Evolutionary conservation across 495 filamentous ascomycete genomes (phyloP).

Genomic region (Penicillium canariense): DNA sequence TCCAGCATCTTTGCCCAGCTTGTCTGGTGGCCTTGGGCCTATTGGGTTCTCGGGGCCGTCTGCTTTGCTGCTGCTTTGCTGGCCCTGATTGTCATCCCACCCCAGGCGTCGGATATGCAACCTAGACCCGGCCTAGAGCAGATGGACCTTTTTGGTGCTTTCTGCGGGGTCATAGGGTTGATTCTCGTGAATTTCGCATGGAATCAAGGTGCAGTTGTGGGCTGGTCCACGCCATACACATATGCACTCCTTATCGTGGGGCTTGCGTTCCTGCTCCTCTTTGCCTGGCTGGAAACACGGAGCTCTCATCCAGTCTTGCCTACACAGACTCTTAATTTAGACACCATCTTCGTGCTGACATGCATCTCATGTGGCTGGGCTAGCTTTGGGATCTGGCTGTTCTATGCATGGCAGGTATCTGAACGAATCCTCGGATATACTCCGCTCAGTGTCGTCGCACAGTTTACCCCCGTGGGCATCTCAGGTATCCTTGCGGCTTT

Average conservation of each 20-base stretch:
- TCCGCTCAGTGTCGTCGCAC: slow-evolving; percentile 32
- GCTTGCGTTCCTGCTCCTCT: slow-evolving; percentile 26
- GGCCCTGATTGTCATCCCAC: not conserved
- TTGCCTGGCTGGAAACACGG: slow-evolving; percentile 35
- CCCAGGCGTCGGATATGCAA: not conserved
- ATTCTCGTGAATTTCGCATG: slow-evolving; percentile 44
- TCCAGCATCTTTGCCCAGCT: slow-evolving; percentile 42
- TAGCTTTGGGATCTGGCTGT: slow-evolving; percentile 44
- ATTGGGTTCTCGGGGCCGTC: slow-evolving; percentile 50
- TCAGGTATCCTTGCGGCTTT: slow-evolving; percentile 34
- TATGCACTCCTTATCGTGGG: slow-evolving; percentile 38
- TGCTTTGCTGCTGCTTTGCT: slow-evolving; percentile 22
- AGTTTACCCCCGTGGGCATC: slow-evolving; percentile 33
- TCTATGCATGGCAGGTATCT: slow-evolving; percentile 39
- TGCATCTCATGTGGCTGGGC: slow-evolving; percentile 41
- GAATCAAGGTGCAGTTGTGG: slow-evolving; percentile 37
- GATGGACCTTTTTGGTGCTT: slow-evolving; percentile 33
- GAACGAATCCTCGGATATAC: slow-evolving; percentile 24
- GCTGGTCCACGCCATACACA: slow-evolving; percentile 38
- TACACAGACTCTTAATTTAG: slow-evolving; percentile 22
- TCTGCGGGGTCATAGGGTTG: slow-evolving; percentile 38
- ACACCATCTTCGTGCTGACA: slow-evolving; percentile 33
- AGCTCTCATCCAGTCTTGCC: slow-evolving; percentile 42
- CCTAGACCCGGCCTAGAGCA: not conserved
- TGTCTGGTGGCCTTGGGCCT: slow-evolving; percentile 61